A percentile compares a stretch with the other conserved stretches of the same genome.
phyloP scores from a whole-genome alignment of 495 filamentous ascomycete species.

The Aspergillus nanangensis region DNA sequence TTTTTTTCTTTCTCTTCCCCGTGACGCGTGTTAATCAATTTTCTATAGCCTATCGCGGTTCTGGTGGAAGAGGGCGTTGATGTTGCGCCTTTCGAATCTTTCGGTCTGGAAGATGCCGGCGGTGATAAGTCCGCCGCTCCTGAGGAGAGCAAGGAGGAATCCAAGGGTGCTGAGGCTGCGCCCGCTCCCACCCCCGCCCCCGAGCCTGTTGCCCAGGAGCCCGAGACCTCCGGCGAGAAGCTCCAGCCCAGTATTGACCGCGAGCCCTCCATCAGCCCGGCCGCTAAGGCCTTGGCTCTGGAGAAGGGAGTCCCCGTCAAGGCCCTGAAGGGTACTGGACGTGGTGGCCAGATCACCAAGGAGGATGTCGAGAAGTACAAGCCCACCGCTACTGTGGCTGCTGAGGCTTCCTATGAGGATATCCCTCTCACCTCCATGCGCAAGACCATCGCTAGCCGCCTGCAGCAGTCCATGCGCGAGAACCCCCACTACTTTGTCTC shows the following conservation, averaged over 20 bases:
- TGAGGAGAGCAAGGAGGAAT: conserved; percentile 62
- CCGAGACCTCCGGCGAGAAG: conserved; percentile 67
- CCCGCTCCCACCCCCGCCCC: conserved; percentile 56
- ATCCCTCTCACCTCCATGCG: conserved; percentile 87
- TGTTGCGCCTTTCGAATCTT: conserved; percentile 79
- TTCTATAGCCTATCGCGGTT: conserved; percentile 82
- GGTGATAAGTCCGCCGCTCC: conserved; percentile 65
- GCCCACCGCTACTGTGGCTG: conserved; percentile 44
- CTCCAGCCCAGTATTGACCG: conserved; percentile 82
- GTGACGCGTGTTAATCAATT: conserved; percentile 10
- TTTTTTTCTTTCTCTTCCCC: background rate
- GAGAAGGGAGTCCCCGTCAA: conserved; percentile 81
- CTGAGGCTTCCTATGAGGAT: conserved; percentile 73
- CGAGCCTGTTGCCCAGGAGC: conserved; percentile 59
- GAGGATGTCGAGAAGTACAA: conserved; percentile 86
- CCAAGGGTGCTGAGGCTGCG: conserved; percentile 51
- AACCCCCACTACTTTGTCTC: conserved; percentile 99
- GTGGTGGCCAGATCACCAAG: conserved; percentile 83
- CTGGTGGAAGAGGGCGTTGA: conserved; percentile 89
- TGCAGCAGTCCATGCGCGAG: conserved; percentile 82
- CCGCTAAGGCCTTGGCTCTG: conserved; percentile 75
- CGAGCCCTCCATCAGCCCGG: conserved; percentile 63
- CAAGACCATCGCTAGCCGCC: conserved; percentile 91
- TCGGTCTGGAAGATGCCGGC: conserved; percentile 85
- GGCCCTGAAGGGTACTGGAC: conserved; percentile 81